Evolutionary conservation across 306 rosid genomes (phyloP), one percentile per base, ranked within the genome.

Genomic region (Clitoria ternatea): DNA sequence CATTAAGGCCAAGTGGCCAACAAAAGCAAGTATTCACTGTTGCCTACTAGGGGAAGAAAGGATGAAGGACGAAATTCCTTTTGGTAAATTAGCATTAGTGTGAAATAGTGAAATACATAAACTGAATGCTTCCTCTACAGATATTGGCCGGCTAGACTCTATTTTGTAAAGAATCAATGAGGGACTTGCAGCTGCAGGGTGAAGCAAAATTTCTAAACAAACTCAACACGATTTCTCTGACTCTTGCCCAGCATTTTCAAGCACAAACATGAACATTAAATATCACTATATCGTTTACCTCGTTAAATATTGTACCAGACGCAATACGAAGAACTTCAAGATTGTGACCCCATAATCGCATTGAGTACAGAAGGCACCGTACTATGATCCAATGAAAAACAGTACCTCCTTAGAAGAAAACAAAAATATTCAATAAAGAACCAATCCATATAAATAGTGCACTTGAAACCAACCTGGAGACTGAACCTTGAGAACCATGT

Each of bases 301-400:
- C 95, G 10, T 94, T 91, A 80, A 68, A 90, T 72, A 94, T 91
- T 39, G 99, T 87, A 77, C 98, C 97, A 35, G 95, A 94, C 54
- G 97, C 99, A 74, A 94, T 69, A 2, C 79, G 85, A 72, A 94
- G 92, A 85, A 73, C 83, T 73, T 87, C 87, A 64, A 94, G 75
- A 78, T 75, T 85, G 77, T 81, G 89, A 78, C 98, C 98, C 98
- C 98, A 90, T 79, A 91, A 66, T 72, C 95, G 83, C 99, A 94
- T 91, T 13, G 97, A 87, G 81, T 94, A 94, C 47, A 94, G 79
- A 73, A 94, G 97, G 76, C 97, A 88, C 69, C 86, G 79, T 29
- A 85, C 99, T 94, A 37, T 43, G 63, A 26, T 79, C 44, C 68
- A 61, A 40, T 12, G 27, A 70, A 64, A 56, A 73, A 47, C 44